phyloP scores from a whole-genome alignment of 2,329 filamentous ascomycete genomes.

The Trichoderma semiorbis region DNA sequence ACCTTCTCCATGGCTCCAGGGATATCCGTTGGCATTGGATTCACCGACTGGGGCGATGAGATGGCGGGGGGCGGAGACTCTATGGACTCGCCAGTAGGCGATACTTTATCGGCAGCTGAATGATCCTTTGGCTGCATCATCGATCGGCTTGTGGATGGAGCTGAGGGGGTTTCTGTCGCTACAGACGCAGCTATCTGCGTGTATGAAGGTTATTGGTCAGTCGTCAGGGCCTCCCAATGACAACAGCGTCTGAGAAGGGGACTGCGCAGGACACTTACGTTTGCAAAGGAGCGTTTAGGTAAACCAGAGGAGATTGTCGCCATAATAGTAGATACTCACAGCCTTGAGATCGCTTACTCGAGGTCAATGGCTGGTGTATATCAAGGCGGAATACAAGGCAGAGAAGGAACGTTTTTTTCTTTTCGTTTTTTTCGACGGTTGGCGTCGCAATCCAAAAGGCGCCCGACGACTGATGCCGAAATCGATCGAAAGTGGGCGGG shows the following conservation, averaged over 20 bases:
- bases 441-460: constrained; percentile 3
- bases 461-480: constrained; percentile 8
- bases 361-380: background rate
- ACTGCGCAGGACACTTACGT: constrained; percentile 47
- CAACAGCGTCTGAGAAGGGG: background rate
- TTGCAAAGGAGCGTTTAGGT: constrained; percentile 69
- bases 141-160: background rate
- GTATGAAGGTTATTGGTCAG: constrained; percentile 3
- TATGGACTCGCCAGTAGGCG: background rate
- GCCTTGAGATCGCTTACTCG: constrained; percentile 24
- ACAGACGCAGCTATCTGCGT: constrained; percentile 48
- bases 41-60: constrained; percentile 23
- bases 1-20: constrained; percentile 27
- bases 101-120: constrained; percentile 24
- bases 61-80: constrained; percentile 18
- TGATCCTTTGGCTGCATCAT: constrained; percentile 14
- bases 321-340: constrained; percentile 36
- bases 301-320: constrained; percentile 47
- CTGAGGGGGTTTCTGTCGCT: constrained; percentile 26
- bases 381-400: constrained; percentile 22
- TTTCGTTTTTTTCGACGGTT: background rate
- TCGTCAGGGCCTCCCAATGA: constrained; percentile 9
- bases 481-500: background rate
- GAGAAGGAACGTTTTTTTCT: constrained; percentile 11
- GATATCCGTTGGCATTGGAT: constrained; percentile 19